Evolutionary conservation across 163 green algal genomes (phyloP), one percentile per base, ranked within the genome.

Genomic region (Chlorella variabilis): DNA sequence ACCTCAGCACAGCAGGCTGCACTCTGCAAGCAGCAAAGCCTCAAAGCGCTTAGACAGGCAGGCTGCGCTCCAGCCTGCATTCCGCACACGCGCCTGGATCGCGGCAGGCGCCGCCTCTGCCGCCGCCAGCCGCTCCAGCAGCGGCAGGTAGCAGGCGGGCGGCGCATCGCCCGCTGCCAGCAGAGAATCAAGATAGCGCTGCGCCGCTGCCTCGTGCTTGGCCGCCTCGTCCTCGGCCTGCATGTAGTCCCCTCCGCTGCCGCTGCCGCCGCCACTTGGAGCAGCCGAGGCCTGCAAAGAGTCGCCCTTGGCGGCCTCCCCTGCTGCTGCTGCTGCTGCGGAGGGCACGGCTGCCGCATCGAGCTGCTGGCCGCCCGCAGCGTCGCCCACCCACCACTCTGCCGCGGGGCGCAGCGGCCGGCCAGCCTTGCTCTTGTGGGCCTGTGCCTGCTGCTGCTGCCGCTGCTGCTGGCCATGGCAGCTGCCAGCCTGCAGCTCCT

Each of bases 401-500:
- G 25, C 18, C 3, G 73, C 73, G 1, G 73, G 73, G 36, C 56
- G 54, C 36, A 80, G 73, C 36, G 54, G 73, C 27, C 73, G 73
- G 3, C 73, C 73, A 0, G 59, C 59, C n/a, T 80, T 69, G 38
- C 54, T 70, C 27, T 25, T 33, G 56, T 51, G 21, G 11, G 76
- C 65, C 78, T 88, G 71, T 51, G 78, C 54, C 75, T 74, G 74
- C 59, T 41, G 71, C 62, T 77, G 83, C 62, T 74, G 39, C 65
- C 25, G 51, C 27, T 29, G 8, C 3, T 31, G 48, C 31, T 54
- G 51, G 2, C 38, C 18, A 41, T 36, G 4, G 39, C 38, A 36
- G 39, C 56, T n/a, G 23, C 33, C 56, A 71, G n/a, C 38, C 20
- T 27, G 59, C 59, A 67, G 58, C 58, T 56, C 39, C 21, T 11